A percentile compares a stretch with the other conserved stretches of the same genome.
phyloP scores from a whole-genome alignment of 768 basidiomycete species.

The Plicaturopsis crispa region DNA sequence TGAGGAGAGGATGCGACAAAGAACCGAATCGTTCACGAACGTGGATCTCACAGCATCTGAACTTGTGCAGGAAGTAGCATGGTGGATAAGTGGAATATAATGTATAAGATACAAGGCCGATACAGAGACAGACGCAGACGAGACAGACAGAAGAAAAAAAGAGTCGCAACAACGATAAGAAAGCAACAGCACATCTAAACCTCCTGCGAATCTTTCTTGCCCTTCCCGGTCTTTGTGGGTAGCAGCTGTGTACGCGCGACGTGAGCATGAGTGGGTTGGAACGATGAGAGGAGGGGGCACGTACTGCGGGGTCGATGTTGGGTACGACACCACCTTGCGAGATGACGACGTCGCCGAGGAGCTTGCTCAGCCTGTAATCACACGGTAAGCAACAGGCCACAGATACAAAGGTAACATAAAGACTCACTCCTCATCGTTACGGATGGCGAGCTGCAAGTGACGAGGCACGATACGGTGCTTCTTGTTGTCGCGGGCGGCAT shows the following conservation, averaged over 20 bases:
- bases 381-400: background rate
- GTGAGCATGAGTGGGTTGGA: background rate
- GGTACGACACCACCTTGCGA: constrained; percentile 87
- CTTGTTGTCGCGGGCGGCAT: constrained; percentile 78
- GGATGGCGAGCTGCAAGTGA: constrained; percentile 87
- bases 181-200: background rate
- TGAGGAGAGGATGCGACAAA: no score
- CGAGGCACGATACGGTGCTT: constrained; percentile 93
- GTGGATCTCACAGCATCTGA: no score
- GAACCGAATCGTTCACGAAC: no score
- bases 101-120: constrained; percentile 1
- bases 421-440: constrained; percentile 79
- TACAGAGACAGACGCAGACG: constrained; percentile 2
- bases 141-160: background rate
- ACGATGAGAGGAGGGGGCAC: constrained; percentile 15
- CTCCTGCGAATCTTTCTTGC: constrained; percentile 25
- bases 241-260: constrained; percentile 25
- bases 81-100: no score
- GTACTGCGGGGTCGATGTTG: constrained; percentile 43
- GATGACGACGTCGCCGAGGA: constrained; percentile 82
- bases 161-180: background rate
- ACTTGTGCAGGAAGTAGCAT: no score
- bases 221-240: constrained; percentile 35
- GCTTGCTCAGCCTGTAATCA: constrained; percentile 53
- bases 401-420: background rate